Conservation (phyloP, 257 asterid species). For the Solanum pinnatisectum region DNA sequence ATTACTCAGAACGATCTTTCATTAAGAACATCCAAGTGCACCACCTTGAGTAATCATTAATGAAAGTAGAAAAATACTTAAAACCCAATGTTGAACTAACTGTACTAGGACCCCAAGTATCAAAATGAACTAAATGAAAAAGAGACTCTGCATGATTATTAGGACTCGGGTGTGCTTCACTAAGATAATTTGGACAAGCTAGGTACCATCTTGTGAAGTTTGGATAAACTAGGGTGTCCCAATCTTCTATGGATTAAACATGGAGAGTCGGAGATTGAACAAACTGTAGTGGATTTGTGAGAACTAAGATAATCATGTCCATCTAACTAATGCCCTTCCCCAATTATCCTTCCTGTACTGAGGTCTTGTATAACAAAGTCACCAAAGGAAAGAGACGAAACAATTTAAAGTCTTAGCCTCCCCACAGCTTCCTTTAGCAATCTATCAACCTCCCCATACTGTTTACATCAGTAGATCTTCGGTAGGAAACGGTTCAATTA, state of each 20-base stretch:
- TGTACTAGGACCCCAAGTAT: background rate
- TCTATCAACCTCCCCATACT: background rate
- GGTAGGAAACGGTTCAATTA: background rate
- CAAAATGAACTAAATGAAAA: background rate
- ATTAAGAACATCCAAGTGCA: background rate
- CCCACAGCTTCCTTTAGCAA: background rate
- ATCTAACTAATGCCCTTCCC: background rate
- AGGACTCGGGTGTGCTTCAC: background rate
- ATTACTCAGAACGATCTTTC: no score
- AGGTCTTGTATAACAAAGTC: background rate
- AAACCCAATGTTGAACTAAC: background rate
- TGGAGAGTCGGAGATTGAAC: background rate
- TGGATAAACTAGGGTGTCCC: background rate
- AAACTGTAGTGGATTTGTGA: background rate
- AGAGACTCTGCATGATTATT: background rate
- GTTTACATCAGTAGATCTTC: background rate
- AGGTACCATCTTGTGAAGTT: background rate
- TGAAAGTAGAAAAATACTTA: background rate
- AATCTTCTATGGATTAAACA: background rate
- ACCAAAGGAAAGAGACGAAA: background rate
- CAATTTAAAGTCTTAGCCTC: background rate
- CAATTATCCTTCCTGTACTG: background rate
- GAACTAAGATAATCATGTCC: background rate
- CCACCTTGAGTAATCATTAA: background rate
- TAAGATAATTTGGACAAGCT: background rate